Evolutionary conservation across 116 monocot genomes (phyloP), one percentile per base, ranked within the genome.

Genomic region (Phalaenopsis hybrid): DNA sequence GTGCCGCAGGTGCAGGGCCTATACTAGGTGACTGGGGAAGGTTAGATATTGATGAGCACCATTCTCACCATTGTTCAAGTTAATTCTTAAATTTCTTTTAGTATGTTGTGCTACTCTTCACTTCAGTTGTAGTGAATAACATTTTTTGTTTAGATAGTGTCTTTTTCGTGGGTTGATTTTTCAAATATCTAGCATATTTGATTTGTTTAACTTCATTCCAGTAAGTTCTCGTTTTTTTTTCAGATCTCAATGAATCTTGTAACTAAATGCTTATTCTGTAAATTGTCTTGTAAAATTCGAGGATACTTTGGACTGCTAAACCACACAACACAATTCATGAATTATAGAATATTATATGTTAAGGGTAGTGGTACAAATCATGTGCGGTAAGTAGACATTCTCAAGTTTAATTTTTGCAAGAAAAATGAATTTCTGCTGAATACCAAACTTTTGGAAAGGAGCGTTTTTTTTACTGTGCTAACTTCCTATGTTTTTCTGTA

Each of bases 1-100:
- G 99, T 83, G 95, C 99, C 77, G 92, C 93, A 50, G 99, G 99
- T 78, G 95, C 95, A 57, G 99, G 99, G 23, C 99, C 99, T 80
- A 78, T 95, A 43, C 87, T 99, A 63, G 99, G 99, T 65, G 99
- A 99, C 65, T 99, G 95, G 99, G 99, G 99, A 57, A 99, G 99
- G 99, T 99, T 79, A 74, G 80, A 59, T 49, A 28, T 82, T 76
- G 43, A n/a, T 76, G 21, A 49, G 44, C 46, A 73, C 34, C n/a
- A 45, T 48, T 75, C 34, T 75, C 45, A 75, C 20, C 6, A 31
- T 31, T 69, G 69, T 69, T 43, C 41, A 43, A 11, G 16, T 41
- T 43, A 16, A 73, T 43, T 73, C 13, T 73, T 37, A 15, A 73
- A 69, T 21, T 73, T 33, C 28, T 34, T 73, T 34, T 37, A 73